Percentiles rank a stretch among this genome's conserved stretches.
Evolutionary conservation across 2,329 filamentous ascomycete species (phyloP).

Genomic region (Tolypocladium endophyticum): DNA sequence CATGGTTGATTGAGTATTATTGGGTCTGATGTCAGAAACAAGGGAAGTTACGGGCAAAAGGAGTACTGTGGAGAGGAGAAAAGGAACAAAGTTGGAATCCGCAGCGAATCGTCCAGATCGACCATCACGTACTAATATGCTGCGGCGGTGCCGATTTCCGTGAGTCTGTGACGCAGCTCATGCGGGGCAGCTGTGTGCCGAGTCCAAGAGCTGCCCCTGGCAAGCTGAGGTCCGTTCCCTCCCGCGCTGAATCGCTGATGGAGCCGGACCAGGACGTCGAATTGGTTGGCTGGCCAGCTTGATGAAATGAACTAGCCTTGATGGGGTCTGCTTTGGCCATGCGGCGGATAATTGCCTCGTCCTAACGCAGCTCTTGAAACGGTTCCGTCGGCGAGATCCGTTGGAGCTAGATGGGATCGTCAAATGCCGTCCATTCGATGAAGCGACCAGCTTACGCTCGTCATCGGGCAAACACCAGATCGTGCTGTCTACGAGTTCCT

Average conservation of each 20-base stretch:
- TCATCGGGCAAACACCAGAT: background rate
- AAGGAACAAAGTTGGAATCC: background rate
- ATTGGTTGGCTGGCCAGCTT: background rate
- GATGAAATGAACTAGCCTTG: background rate
- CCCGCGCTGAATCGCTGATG: background rate
- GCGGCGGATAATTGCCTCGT: background rate
- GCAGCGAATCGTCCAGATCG: background rate
- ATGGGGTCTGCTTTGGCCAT: background rate
- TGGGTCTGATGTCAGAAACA: background rate
- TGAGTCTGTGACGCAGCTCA: background rate
- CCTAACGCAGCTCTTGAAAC: background rate
- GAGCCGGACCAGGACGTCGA: background rate
- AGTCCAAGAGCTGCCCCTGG: background rate
- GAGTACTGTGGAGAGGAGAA: background rate
- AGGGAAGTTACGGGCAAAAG: background rate
- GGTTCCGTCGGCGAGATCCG: background rate
- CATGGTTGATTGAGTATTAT: slow-evolving; percentile 16
- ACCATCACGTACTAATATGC: background rate
- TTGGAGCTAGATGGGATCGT: background rate
- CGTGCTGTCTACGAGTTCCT: background rate
- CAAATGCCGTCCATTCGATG: background rate
- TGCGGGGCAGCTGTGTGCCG: background rate
- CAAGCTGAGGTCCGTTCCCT: background rate
- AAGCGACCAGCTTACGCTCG: background rate
- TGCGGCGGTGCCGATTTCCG: no score